Evolutionary conservation across 2,329 filamentous ascomycete genomes (phyloP).

Genomic region (Alternaria alternata): DNA sequence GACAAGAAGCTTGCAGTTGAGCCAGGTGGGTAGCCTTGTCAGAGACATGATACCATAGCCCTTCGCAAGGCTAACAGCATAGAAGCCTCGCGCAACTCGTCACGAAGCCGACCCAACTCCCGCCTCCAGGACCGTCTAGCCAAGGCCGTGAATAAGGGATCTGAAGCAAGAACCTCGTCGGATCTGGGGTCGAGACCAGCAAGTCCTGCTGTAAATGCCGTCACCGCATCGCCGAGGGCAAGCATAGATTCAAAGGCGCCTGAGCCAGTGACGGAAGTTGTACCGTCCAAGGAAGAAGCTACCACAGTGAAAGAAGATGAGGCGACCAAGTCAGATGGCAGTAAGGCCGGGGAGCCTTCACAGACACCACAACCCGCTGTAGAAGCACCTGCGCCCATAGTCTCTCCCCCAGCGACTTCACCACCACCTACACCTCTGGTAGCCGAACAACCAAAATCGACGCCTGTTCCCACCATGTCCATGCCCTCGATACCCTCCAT

Average conservation of each 20-base stretch:
- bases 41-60: not conserved
- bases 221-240: slow-evolving; percentile 50
- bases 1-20: slow-evolving; percentile 46
- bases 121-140: slow-evolving; percentile 89
- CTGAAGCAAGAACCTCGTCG: slow-evolving; percentile 59
- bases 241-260: slow-evolving; percentile 56
- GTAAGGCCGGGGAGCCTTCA: slow-evolving; percentile 18
- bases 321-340: slow-evolving; percentile 21
- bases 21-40: slow-evolving; percentile 37
- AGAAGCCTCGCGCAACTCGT: slow-evolving; percentile 69
- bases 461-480: slow-evolving; percentile 38
- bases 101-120: slow-evolving; percentile 75
- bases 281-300: slow-evolving; percentile 9
- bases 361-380: slow-evolving; percentile 36
- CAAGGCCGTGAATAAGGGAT: slow-evolving; percentile 80
- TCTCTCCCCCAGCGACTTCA: slow-evolving; percentile 18
- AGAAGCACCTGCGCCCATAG: slow-evolving; percentile 29
- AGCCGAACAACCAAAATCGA: slow-evolving; percentile 49
- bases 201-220: slow-evolving; percentile 53
- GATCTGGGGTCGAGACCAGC: slow-evolving; percentile 61
- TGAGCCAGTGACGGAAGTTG: slow-evolving; percentile 28
- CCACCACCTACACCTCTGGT: slow-evolving; percentile 28
- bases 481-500: slow-evolving; percentile 45
- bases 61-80: slow-evolving; percentile 29
- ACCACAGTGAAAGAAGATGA: slow-evolving; percentile 25